Evolutionary conservation across 2,329 filamentous ascomycete genomes (phyloP), one percentile per base, ranked within the genome.

Genomic region (Colletotrichum chrysophilum): DNA sequence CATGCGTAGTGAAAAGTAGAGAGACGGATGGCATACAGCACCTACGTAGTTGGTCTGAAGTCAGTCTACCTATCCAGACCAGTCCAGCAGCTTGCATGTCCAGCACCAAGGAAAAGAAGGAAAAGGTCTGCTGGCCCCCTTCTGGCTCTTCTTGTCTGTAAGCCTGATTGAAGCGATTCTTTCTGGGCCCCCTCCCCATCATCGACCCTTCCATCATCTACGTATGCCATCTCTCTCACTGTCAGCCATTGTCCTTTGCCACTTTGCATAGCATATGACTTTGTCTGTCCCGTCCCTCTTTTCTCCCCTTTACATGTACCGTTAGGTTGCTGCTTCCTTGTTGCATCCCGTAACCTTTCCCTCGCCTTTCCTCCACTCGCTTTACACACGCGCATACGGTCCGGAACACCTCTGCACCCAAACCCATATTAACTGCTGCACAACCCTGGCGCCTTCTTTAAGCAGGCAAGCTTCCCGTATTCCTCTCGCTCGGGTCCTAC

Each of bases 201-300:
- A 38, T 55, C 48, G 61, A 24, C 55, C 66, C 70, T 70, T 74
- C 71, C 71, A 62, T 74, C 70, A 74, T 66, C 36, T 65, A 48
- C 38, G 38, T n/a, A 48, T 48, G 18, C 38, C 4, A 60, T 60
- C 60, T n/a, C 43, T 52, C 43, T 52, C 43, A 13, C n/a, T 13
- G 43, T 21, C 60, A 67, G 62, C 55, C 64, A 38, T 18, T 32
- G 38, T 32, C 74, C 48, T 60, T 70, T 62, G 71, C 74, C 71
- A 75, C 74, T 70, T 30, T 74, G 66, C 74, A 62, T 70, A 55
- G 66, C 70, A 70, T 28, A 75, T 56, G 74, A 64, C 60, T 74
- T 56, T 74, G 18, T 30, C 43, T 52, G 43, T 52, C 71, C 74
- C 66, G 43, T 52, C 71, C 74, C 66, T 75, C 60, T 75, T 76